Evolutionary conservation across 768 basidiomycete species (phyloP).

Genomic region (Chlorophyllum brunneum): DNA sequence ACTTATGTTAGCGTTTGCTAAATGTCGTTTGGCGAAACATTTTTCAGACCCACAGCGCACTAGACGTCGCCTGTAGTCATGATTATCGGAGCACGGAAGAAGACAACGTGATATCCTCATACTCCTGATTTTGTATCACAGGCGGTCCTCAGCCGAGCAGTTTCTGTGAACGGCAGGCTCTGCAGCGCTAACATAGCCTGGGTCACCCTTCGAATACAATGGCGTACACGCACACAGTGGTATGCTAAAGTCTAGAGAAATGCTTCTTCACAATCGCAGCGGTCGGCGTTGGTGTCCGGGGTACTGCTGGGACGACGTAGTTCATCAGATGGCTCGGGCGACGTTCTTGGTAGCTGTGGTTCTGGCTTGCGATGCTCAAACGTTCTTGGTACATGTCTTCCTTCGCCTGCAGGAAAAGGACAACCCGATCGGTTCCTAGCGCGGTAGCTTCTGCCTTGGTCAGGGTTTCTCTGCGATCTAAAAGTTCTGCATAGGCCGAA

Average conservation of each 20-base stretch:
- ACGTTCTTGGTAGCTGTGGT: too few species aligned
- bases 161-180: too few species aligned
- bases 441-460: slow-evolving; percentile 24
- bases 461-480: slow-evolving; percentile 29
- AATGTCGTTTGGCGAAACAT: too few species aligned
- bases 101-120: too few species aligned
- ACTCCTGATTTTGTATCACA: too few species aligned
- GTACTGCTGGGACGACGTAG: not conserved
- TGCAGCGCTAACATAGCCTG: too few species aligned
- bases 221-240: not conserved
- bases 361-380: not conserved
- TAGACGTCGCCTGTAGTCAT: too few species aligned
- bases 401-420: slow-evolving; percentile 1
- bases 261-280: not conserved
- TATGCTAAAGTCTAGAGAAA: not conserved
- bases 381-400: slow-evolving; percentile 1
- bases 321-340: not conserved
- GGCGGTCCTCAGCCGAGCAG: too few species aligned
- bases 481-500: slow-evolving; percentile 35
- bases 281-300: not conserved
- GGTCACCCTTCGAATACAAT: not conserved
- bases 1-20: too few species aligned
- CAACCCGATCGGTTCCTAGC: slow-evolving; percentile 16
- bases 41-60: too few species aligned
- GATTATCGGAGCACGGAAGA: too few species aligned